Percentiles rank a stretch among this genome's conserved stretches.
Conservation (phyloP, 768 basidiomycete species). For the Coprinopsis marcescibilis region DNA sequence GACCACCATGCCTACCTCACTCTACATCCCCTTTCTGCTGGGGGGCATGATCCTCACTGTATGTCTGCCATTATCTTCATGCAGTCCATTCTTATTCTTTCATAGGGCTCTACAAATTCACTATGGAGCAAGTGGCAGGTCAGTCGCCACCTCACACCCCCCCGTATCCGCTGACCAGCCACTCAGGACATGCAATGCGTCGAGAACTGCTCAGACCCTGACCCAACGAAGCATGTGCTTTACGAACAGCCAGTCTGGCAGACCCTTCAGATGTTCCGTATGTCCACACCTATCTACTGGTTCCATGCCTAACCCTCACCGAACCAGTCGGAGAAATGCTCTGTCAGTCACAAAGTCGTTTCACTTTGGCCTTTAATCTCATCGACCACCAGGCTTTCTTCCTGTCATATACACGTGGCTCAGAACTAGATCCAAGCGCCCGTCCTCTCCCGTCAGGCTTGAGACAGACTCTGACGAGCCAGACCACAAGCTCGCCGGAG, state of each 20-base stretch:
- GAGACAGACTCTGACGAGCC: conserved; percentile 38
- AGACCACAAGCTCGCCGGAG: conserved; percentile 20
- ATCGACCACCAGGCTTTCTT: conserved; percentile 62
- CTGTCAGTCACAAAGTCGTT: conserved; percentile 47
- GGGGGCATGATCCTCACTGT: conserved; percentile 92
- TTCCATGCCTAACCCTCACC: conserved; percentile 23
- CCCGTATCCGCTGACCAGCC: conserved; percentile 4
- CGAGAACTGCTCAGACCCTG: conserved; percentile 74
- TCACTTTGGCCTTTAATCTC: conserved; percentile 14
- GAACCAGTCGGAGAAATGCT: conserved; percentile 87
- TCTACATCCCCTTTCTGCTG: conserved; percentile 75
- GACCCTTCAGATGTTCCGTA: conserved; percentile 85
- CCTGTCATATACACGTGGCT: conserved; percentile 74
- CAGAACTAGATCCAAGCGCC: conserved; percentile 32
- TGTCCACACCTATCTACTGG: conserved; percentile 26
- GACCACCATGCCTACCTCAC: conserved; percentile 55
- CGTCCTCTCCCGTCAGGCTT: conserved; percentile 47
- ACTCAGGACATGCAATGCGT: conserved; percentile 95
- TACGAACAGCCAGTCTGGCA: conserved; percentile 97
- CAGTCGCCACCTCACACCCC: conserved; percentile 15
- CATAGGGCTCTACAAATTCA: conserved; percentile 73
- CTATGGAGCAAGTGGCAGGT: conserved; percentile 84
- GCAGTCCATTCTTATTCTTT: not conserved
- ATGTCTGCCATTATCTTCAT: conserved; percentile 14
- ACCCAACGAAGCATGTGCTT: conserved; percentile 56